Evolutionary conservation across 495 filamentous ascomycete genomes (phyloP).

Genomic region (Copromyces sp.): DNA sequence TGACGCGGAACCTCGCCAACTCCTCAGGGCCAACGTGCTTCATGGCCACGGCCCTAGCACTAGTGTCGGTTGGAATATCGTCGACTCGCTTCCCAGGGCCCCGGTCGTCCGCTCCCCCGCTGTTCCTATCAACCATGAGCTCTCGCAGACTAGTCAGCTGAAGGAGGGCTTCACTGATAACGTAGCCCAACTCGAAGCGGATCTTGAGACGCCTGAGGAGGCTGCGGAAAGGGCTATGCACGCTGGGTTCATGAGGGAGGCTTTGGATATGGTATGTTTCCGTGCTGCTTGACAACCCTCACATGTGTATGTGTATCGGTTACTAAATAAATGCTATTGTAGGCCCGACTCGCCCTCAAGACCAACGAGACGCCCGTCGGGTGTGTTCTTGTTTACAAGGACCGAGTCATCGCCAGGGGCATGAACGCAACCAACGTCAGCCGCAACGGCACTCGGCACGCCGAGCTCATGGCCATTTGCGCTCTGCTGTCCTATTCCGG

Average conservation of each 20-base stretch:
- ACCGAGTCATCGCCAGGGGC: slow-evolving; percentile 65
- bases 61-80: background rate
- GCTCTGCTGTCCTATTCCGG: slow-evolving; percentile 30
- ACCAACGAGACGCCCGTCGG: slow-evolving; percentile 90
- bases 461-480: slow-evolving; percentile 83
- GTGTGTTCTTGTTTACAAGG: slow-evolving; percentile 76
- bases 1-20: background rate
- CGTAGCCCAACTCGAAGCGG: slow-evolving; percentile 1
- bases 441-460: slow-evolving; percentile 80
- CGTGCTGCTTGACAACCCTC: background rate
- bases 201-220: slow-evolving; percentile 18
- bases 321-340: background rate
- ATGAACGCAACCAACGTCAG: slow-evolving; percentile 96
- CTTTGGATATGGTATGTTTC: slow-evolving; percentile 53
- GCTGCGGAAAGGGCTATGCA: slow-evolving; percentile 32
- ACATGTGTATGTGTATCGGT: background rate
- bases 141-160: slow-evolving; percentile 21
- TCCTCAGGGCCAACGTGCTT: background rate
- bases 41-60: background rate
- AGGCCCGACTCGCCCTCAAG: slow-evolving; percentile 73
- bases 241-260: slow-evolving; percentile 58
- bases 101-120: slow-evolving; percentile 9
- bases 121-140: slow-evolving; percentile 8
- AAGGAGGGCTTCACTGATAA: slow-evolving; percentile 9
- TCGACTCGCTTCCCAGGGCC: background rate